Evolutionary conservation across 2,329 filamentous ascomycete species (phyloP).

Genomic region (Zopfia rhizophila): DNA sequence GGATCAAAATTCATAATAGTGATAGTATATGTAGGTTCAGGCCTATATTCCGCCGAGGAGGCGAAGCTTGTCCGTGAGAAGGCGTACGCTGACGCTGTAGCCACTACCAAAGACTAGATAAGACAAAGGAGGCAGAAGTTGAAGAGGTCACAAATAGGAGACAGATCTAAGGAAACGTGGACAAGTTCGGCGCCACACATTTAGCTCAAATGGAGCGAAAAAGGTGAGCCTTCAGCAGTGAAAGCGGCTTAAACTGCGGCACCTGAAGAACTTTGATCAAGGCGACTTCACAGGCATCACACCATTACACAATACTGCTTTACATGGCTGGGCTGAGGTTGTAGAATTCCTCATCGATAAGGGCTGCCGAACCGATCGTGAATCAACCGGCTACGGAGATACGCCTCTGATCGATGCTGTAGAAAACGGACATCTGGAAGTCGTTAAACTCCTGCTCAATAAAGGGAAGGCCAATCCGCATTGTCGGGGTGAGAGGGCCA

Average conservation of each 20-base stretch:
- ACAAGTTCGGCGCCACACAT: constrained; percentile 90
- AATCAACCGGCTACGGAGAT: constrained; percentile 79
- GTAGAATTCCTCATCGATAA: constrained; percentile 87
- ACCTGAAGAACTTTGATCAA: constrained; percentile 86
- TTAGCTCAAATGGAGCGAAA: constrained; percentile 86
- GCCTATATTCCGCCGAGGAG: too few relatives aligned
- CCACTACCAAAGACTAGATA: too few relatives aligned
- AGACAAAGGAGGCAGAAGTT: too few relatives aligned
- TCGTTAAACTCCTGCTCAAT: constrained; percentile 83
- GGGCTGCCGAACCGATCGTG: constrained; percentile 84
- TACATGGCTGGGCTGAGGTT: constrained; percentile 87
- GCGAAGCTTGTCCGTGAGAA: too few relatives aligned
- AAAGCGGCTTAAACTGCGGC: constrained; percentile 79
- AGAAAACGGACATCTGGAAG: constrained; percentile 90
- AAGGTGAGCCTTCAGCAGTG: constrained; percentile 81
- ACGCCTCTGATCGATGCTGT: constrained; percentile 96
- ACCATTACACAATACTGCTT: constrained; percentile 89
- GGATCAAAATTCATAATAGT: too few relatives aligned
- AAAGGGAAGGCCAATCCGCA: constrained; percentile 87
- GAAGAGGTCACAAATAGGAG: too few relatives aligned
- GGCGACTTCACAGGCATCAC: constrained; percentile 97
- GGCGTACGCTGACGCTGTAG: too few relatives aligned
- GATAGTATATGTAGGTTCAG: too few relatives aligned
- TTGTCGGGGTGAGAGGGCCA: constrained; percentile 89
- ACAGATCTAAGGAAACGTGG: constrained; percentile 89